Evolutionary conservation across 352 stramenopile genomes (phyloP).

Genomic region (Globisporangium radiosum): DNA sequence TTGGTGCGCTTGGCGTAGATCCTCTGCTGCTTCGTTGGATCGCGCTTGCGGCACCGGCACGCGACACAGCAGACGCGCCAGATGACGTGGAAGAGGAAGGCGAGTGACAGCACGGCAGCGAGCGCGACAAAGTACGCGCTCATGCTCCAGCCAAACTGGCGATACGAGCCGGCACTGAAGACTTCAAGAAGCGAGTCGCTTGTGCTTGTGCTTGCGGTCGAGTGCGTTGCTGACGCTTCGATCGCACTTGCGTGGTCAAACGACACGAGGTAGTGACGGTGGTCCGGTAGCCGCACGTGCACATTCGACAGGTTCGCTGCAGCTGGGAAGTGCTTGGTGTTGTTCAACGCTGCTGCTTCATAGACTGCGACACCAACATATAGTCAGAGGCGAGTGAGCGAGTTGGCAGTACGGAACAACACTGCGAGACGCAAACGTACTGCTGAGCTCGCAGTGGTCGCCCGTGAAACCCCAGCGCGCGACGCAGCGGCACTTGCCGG

Average conservation of each 20-base stretch:
- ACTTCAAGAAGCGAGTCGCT: constrained; percentile 16
- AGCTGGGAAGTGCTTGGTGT: constrained; percentile 32
- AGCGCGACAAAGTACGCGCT: constrained; percentile 23
- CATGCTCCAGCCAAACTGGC: constrained; percentile 37
- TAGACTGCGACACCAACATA: constrained; percentile 30
- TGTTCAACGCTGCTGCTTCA: constrained; percentile 39
- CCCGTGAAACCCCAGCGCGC: constrained; percentile 59
- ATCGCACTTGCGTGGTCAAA: constrained; percentile 37
- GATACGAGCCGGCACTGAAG: constrained; percentile 27
- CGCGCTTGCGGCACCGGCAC: constrained; percentile 36
- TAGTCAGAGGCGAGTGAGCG: too few species aligned
- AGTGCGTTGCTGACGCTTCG: not conserved
- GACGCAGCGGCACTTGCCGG: constrained; percentile 55
- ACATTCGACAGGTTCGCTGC: constrained; percentile 27
- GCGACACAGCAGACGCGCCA: constrained; percentile 47
- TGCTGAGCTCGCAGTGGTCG: constrained; percentile 56
- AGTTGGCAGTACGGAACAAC: too few species aligned
- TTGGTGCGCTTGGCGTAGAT: constrained; percentile 49
- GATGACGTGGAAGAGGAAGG: constrained; percentile 38
- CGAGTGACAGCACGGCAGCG: constrained; percentile 17
- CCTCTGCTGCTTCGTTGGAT: constrained; percentile 30
- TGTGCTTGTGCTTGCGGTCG: not conserved
- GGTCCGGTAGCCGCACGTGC: constrained; percentile 33
- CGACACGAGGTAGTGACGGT: constrained; percentile 31
- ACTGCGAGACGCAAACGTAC: constrained; percentile 18